These are phyloP conservation scores for Caloboletus firmus DNA, from an alignment of 1,284 basidiomycete species.

Conservation along the genomic window DNA sequence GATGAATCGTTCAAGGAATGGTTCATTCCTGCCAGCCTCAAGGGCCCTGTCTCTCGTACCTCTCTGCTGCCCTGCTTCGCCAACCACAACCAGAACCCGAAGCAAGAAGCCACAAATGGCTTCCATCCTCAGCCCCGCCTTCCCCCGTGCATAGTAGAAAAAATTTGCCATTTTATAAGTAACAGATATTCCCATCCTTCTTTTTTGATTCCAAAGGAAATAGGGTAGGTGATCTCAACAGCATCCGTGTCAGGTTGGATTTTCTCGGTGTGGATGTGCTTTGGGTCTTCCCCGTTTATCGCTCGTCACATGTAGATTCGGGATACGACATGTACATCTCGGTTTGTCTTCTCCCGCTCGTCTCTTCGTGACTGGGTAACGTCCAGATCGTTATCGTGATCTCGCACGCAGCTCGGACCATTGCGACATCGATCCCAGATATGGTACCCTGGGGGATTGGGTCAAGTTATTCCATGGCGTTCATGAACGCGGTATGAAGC, in stretches of 20 bases:
- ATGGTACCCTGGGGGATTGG: constrained; percentile 75
- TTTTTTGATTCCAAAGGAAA: constrained; percentile 76
- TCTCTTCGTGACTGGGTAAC: background rate
- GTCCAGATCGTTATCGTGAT: constrained; percentile 13
- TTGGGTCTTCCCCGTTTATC: constrained; percentile 78
- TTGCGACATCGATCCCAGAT: constrained; percentile 67
- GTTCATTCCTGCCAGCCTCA: constrained; percentile 19
- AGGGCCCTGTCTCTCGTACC: constrained; percentile 16
- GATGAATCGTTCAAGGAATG: constrained; percentile 7
- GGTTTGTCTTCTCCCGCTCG: background rate
- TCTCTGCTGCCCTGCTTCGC: constrained; percentile 10
- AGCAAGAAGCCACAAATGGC: constrained; percentile 1
- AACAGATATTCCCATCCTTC: constrained; percentile 77
- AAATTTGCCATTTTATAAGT: constrained; percentile 62
- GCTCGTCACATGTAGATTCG: constrained; percentile 69
- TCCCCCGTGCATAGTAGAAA: constrained; percentile 58
- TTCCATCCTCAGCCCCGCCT: constrained; percentile 21
- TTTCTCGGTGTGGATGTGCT: constrained; percentile 72
- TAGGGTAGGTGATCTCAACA: constrained; percentile 73
- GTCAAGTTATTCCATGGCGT: constrained; percentile 60
- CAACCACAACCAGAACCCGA: background rate
- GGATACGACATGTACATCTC: constrained; percentile 70
- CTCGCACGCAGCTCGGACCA: constrained; percentile 58
- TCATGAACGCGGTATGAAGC: constrained; percentile 67
- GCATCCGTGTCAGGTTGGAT: constrained; percentile 65